phyloP scores from a whole-genome alignment of 129 eudicot species.

The Flaveria trinervia region DNA sequence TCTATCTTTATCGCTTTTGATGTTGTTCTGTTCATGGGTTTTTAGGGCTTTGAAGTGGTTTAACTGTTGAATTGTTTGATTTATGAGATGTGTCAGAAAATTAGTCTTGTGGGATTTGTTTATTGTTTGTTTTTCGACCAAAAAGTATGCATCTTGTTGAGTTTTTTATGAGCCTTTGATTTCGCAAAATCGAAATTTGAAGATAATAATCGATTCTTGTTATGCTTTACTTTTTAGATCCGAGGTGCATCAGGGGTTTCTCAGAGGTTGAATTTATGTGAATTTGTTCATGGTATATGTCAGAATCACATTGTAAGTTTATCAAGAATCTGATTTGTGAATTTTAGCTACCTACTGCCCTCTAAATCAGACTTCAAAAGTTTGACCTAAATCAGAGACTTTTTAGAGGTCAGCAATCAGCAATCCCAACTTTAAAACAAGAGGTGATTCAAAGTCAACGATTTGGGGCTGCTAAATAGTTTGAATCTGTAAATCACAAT shows the following conservation, averaged over 20 bases:
- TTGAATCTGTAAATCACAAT: slow-evolving; percentile 29
- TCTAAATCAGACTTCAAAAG: background rate
- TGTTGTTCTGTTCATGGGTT: slow-evolving; percentile 5
- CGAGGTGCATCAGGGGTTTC: slow-evolving; percentile 24
- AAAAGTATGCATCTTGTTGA: slow-evolving; percentile 24
- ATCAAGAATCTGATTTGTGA: background rate
- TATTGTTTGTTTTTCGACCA: slow-evolving; percentile 15
- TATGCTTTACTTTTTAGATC: slow-evolving; percentile 39
- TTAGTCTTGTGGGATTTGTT: slow-evolving; percentile 26
- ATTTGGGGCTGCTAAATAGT: slow-evolving; percentile 22
- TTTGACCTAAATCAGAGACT: slow-evolving; percentile 47
- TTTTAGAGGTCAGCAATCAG: too few species aligned
- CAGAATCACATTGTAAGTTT: slow-evolving; percentile 19
- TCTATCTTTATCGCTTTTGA: background rate
- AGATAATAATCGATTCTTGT: background rate
- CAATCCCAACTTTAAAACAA: too few species aligned
- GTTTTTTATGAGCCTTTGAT: background rate
- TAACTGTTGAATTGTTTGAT: background rate
- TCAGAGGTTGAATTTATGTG: slow-evolving; percentile 23
- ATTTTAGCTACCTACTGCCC: background rate
- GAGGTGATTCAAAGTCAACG: slow-evolving; percentile 7
- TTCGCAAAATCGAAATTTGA: slow-evolving; percentile 7
- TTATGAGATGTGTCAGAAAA: slow-evolving; percentile 20
- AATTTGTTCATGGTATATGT: background rate
- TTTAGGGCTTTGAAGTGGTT: slow-evolving; percentile 40